A percentile compares a stretch with the other conserved stretches of the same genome.
Conservation (phyloP, 2,329 filamentous ascomycete genomes). For the Claviceps quebecensis region DNA sequence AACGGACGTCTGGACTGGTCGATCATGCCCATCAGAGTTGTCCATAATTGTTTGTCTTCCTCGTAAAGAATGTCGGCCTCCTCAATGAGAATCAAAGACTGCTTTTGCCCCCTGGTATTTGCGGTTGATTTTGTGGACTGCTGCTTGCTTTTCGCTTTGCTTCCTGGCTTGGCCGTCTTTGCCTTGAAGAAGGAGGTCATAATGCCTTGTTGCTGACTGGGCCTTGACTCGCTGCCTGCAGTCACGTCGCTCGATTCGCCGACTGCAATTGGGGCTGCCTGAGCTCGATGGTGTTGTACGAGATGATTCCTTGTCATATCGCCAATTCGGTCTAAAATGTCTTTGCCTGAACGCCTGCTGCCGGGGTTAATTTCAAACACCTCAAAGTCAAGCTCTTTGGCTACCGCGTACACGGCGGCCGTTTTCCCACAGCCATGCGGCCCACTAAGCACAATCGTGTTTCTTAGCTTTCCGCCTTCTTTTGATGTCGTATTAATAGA, state of each 20-base stretch:
- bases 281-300: constrained; percentile 41
- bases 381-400: constrained; percentile 82
- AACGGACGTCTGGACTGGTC: constrained; percentile 79
- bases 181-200: constrained; percentile 71
- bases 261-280: constrained; percentile 17
- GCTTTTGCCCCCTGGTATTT: constrained; percentile 52
- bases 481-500: constrained; percentile 25
- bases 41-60: constrained; percentile 92
- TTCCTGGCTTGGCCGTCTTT: constrained; percentile 20
- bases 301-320: constrained; percentile 96
- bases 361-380: constrained; percentile 89
- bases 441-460: constrained; percentile 78
- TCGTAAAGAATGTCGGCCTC: constrained; percentile 91
- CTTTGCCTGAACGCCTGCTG: constrained; percentile 71
- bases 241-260: constrained; percentile 15
- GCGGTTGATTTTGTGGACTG: constrained; percentile 18
- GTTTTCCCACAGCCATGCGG: constrained; percentile 88
- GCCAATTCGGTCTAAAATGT: constrained; percentile 81
- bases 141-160: constrained; percentile 14
- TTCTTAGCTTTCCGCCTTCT: constrained; percentile 40
- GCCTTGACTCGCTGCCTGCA: constrained; percentile 40
- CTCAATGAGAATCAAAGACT: constrained; percentile 86
- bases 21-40: constrained; percentile 64
- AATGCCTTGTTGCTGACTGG: constrained; percentile 62
- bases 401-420: constrained; percentile 79